Evolutionary conservation across 2,329 filamentous ascomycete species (phyloP).

Genomic region (Leptographium wingfieldii): DNA sequence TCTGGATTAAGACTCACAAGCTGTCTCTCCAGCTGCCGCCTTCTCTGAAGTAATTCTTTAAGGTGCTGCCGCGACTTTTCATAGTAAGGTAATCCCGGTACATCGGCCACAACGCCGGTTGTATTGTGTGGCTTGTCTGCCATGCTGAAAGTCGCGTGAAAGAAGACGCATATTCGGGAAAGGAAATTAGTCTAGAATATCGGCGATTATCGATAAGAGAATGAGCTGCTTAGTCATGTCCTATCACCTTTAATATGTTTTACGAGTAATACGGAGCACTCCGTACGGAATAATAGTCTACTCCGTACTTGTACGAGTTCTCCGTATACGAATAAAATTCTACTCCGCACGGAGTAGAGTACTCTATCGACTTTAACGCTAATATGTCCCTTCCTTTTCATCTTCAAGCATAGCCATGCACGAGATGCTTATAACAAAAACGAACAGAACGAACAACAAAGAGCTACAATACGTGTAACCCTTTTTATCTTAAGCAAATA

Average conservation of each 20-base stretch:
- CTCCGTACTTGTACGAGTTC: no score
- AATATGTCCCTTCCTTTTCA: no score
- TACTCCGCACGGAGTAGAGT: no score
- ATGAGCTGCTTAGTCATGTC: no score
- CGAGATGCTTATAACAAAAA: background rate
- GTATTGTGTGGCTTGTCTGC: conserved; percentile 18
- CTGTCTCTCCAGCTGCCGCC: conserved; percentile 36
- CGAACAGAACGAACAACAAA: background rate
- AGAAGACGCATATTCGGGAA: background rate
- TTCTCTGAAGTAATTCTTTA: conserved; percentile 53
- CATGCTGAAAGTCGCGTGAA: conserved; percentile 12
- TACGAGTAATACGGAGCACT: no score
- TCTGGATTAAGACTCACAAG: conserved; percentile 15
- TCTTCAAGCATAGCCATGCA: background rate
- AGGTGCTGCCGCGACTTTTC: conserved; percentile 58
- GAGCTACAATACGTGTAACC: background rate
- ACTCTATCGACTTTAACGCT: background rate
- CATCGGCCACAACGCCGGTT: conserved; percentile 22
- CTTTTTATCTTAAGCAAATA: background rate
- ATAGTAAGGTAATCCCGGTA: conserved; percentile 51
- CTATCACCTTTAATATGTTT: background rate
- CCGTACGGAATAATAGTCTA: no score
- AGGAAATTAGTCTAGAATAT: background rate
- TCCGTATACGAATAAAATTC: no score
- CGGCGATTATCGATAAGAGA: background rate